A percentile compares a stretch with the other conserved stretches of the same genome.
These are phyloP conservation scores for Aquilaria sinensis DNA, from an alignment of 345 rosid genomes.

Conservation along the genomic window DNA sequence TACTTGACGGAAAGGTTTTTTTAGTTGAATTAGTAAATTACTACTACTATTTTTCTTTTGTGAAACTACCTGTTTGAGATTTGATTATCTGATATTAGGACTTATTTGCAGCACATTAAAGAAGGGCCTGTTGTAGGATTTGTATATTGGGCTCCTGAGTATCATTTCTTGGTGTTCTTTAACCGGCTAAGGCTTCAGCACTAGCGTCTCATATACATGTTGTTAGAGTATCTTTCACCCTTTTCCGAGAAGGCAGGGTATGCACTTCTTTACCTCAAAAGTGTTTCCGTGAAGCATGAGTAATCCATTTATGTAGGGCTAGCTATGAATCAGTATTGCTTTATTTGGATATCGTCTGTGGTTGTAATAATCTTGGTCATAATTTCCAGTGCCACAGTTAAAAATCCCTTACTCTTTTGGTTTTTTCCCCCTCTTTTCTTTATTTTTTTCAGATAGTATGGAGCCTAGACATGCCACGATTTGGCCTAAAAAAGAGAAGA, in stretches of 20 bases:
- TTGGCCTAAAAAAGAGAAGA: too few species aligned
- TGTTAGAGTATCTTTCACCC: constrained; percentile 13
- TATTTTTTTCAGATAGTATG: too few species aligned
- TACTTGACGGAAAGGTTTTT: constrained; percentile 89
- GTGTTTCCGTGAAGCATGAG: neutral
- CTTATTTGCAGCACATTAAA: constrained; percentile 63
- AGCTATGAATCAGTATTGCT: too few species aligned
- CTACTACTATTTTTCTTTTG: neutral
- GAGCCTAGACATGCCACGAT: too few species aligned
- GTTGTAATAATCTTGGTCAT: too few species aligned
- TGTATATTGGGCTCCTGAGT: constrained; percentile 93
- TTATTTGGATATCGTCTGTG: too few species aligned
- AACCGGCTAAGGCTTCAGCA: constrained; percentile 75
- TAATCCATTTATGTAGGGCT: too few species aligned
- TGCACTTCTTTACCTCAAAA: constrained; percentile 8
- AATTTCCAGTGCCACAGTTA: too few species aligned
- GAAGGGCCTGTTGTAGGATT: constrained; percentile 97
- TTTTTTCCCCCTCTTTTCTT: too few species aligned
- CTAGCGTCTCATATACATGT: constrained; percentile 33
- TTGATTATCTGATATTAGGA: constrained; percentile 10
- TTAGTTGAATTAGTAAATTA: too few species aligned
- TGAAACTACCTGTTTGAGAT: neutral
- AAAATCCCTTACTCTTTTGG: too few species aligned
- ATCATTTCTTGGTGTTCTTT: constrained; percentile 90
- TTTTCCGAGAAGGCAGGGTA: constrained; percentile 23